Conservation (phyloP, 352 stramenopile genomes). For the Phytophthora syringae region DNA sequence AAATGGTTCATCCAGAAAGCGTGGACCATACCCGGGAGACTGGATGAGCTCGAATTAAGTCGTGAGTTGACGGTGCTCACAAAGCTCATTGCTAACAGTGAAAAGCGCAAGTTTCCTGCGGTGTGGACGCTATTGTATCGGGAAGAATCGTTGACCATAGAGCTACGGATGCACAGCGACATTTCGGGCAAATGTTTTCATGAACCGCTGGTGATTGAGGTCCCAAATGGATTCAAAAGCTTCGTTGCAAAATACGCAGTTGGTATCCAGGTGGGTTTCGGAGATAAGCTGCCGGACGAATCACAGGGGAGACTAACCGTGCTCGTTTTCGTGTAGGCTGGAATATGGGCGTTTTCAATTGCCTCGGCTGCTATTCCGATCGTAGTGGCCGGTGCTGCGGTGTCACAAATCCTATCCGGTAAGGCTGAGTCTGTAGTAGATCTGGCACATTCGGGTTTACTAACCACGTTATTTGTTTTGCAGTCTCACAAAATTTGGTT, state of each 20-base stretch:
- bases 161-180: constrained; percentile 22
- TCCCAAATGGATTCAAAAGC: neutral
- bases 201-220: constrained; percentile 1
- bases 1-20: constrained; percentile 7
- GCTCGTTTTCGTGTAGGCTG: constrained; percentile 5
- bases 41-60: neutral
- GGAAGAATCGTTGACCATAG: neutral
- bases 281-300: neutral
- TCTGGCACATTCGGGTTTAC: too few species aligned
- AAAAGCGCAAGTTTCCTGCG: constrained; percentile 5
- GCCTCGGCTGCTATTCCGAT: constrained; percentile 1
- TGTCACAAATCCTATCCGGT: neutral
- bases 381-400: constrained; percentile 4
- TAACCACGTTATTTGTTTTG: neutral
- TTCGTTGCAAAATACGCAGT: neutral
- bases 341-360: constrained; percentile 8
- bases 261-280: constrained; percentile 11
- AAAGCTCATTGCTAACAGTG: neutral
- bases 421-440: too few species aligned
- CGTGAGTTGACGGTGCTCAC: neutral
- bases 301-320: neutral
- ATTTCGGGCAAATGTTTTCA: constrained; percentile 17
- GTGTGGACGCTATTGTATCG: constrained; percentile 3
- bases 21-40: neutral
- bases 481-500: neutral